Evolutionary conservation across 1,284 basidiomycete genomes (phyloP).

Genomic region (Austroboletus novae-zelandiae): DNA sequence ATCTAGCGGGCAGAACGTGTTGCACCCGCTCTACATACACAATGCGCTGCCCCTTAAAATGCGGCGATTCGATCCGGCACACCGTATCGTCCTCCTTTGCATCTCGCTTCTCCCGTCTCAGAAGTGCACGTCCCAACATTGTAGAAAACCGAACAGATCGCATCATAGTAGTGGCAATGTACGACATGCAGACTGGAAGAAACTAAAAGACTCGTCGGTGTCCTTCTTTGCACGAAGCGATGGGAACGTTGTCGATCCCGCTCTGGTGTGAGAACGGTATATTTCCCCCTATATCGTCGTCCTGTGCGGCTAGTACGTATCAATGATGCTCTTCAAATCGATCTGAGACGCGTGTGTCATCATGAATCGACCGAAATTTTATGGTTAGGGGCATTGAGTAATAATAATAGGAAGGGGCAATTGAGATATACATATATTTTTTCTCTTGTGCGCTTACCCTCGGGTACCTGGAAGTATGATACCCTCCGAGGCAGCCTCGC

Average conservation of each 20-base stretch:
- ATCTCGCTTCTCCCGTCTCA: background rate
- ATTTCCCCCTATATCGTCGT: background rate
- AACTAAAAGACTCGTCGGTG: background rate
- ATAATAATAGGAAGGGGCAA: background rate
- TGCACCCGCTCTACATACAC: too few relatives aligned
- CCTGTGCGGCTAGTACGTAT: background rate
- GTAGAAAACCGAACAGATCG: background rate
- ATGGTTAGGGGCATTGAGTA: background rate
- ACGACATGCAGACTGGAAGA: background rate
- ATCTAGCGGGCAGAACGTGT: background rate
- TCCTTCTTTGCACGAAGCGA: conserved; percentile 5
- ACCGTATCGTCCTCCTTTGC: background rate
- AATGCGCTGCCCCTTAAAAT: too few relatives aligned
- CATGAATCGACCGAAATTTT: background rate
- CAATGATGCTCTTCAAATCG: background rate
- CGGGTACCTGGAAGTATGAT: background rate
- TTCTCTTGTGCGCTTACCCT: background rate
- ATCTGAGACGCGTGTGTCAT: background rate
- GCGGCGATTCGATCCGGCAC: background rate
- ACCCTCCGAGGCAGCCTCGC: background rate
- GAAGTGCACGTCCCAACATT: background rate
- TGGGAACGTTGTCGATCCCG: conserved; percentile 9
- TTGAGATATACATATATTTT: background rate
- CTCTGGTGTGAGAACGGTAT: conserved; percentile 10
- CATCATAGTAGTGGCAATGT: background rate